These are phyloP conservation scores for Globisporangium irregulare DNA, from an alignment of 352 stramenopile species.

Conservation along the genomic window DNA sequence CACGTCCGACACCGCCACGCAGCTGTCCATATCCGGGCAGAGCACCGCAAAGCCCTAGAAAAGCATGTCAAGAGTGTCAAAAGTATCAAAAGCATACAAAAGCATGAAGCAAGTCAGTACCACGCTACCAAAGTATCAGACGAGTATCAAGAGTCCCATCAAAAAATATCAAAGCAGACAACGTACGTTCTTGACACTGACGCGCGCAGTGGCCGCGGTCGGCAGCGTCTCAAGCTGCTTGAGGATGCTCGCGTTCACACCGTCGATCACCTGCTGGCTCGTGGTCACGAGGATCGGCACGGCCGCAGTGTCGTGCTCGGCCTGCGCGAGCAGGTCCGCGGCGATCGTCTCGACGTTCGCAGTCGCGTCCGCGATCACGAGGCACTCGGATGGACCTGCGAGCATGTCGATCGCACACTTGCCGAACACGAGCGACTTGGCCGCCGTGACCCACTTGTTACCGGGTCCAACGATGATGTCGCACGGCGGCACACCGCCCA, in stretches of 20 bases:
- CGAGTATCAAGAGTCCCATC: neutral
- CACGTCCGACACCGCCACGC: slow-evolving; percentile 85
- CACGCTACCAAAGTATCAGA: neutral
- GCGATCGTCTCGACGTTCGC: slow-evolving; percentile 69
- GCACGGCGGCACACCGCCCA: slow-evolving; percentile 88
- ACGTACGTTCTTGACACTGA: slow-evolving; percentile 63
- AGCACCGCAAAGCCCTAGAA: slow-evolving; percentile 72
- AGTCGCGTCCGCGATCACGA: slow-evolving; percentile 96
- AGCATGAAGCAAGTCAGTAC: neutral
- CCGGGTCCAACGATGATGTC: slow-evolving; percentile 99
- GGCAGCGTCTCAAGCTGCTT: slow-evolving; percentile 75
- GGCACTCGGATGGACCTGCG: slow-evolving; percentile 96
- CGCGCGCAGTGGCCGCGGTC: slow-evolving; percentile 53
- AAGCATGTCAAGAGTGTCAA: neutral
- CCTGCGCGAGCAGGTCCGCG: slow-evolving; percentile 78
- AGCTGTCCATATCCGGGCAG: slow-evolving; percentile 61
- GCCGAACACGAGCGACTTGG: slow-evolving; percentile 96
- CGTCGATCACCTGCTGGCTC: slow-evolving; percentile 80
- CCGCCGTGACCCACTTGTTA: slow-evolving; percentile 99
- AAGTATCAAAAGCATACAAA: neutral
- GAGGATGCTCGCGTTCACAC: slow-evolving; percentile 86
- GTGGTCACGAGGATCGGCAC: slow-evolving; percentile 96
- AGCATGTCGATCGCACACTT: slow-evolving; percentile 99
- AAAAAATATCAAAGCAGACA: neutral
- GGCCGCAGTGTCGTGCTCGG: slow-evolving; percentile 97